phyloP scores from a whole-genome alignment of 805 yeast species.

The Saccharomycopsis fibuligera region DNA sequence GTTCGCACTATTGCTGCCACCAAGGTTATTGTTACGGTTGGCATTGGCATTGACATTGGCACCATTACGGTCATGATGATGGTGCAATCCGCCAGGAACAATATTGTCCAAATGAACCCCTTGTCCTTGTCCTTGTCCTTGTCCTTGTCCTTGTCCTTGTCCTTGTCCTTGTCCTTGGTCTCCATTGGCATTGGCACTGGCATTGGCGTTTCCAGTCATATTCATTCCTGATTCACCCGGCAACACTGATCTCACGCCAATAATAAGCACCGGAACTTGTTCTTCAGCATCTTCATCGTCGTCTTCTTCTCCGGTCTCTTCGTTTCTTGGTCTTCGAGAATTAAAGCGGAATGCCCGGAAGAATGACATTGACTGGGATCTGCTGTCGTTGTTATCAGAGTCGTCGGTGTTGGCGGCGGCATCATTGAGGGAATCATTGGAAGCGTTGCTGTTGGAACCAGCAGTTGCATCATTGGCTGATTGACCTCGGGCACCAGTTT shows the following conservation, averaged over 20 bases:
- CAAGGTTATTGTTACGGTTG: too few relatives aligned
- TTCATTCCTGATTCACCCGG: conserved; percentile 20
- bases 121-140: too few relatives aligned
- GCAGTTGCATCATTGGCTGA: not conserved
- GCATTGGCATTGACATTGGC: too few relatives aligned
- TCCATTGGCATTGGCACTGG: too few relatives aligned
- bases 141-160: too few relatives aligned
- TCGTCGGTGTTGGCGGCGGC: not conserved
- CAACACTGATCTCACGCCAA: conserved; percentile 40
- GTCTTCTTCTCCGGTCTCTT: not conserved
- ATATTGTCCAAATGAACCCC: conserved; percentile 14
- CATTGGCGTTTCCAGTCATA: conserved; percentile 1
- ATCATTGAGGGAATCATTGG: not conserved
- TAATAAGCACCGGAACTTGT: conserved; percentile 41
- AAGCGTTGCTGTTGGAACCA: not conserved
- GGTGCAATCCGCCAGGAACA: conserved; percentile 13
- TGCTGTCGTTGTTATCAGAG: conserved; percentile 24
- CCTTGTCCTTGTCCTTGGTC: too few relatives aligned
- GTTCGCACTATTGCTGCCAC: too few relatives aligned
- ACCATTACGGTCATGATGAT: too few relatives aligned
- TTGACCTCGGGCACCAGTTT: not conserved
- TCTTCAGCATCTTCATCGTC: conserved; percentile 17
- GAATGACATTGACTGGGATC: conserved; percentile 29
- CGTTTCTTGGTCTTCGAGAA: conserved; percentile 21
- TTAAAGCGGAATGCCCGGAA: conserved; percentile 40